A percentile compares a stretch with the other conserved stretches of the same genome.
Evolutionary conservation across 345 rosid genomes (phyloP).

Genomic region (Acer negundo): DNA sequence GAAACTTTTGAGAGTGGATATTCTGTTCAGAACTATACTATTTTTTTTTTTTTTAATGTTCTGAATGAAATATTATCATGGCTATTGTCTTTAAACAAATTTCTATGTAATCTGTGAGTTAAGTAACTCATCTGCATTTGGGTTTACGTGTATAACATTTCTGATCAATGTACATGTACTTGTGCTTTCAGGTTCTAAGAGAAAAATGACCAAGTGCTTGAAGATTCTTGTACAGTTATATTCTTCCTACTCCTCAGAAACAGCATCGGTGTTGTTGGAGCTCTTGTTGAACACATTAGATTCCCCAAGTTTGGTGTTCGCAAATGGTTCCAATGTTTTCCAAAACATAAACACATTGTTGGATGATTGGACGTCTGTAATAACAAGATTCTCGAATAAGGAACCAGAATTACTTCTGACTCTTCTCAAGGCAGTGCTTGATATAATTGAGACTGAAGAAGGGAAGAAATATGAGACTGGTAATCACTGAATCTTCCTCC

Average conservation of each 20-base stretch:
- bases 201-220: slow-evolving; percentile 46
- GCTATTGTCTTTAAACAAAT: background rate
- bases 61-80: slow-evolving; percentile 4
- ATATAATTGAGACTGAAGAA: slow-evolving; percentile 52
- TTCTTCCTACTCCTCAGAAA: slow-evolving; percentile 71
- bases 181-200: slow-evolving; percentile 62
- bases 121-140: slow-evolving; percentile 9
- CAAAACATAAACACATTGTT: slow-evolving; percentile 35
- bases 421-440: slow-evolving; percentile 65
- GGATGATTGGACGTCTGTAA: slow-evolving; percentile 71
- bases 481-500: slow-evolving; percentile 23
- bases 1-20: background rate
- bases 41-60: background rate
- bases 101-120: slow-evolving; percentile 4
- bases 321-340: slow-evolving; percentile 30
- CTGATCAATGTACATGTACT: slow-evolving; percentile 20
- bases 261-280: slow-evolving; percentile 64
- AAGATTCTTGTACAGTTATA: slow-evolving; percentile 60
- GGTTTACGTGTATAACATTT: slow-evolving; percentile 1
- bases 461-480: slow-evolving; percentile 48
- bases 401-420: slow-evolving; percentile 73
- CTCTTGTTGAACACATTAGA: slow-evolving; percentile 55
- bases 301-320: slow-evolving; percentile 45
- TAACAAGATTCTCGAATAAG: slow-evolving; percentile 56
- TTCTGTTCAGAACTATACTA: background rate